Evolutionary conservation across 805 yeast species (phyloP).

Genomic region (Alloascoidea africana): DNA sequence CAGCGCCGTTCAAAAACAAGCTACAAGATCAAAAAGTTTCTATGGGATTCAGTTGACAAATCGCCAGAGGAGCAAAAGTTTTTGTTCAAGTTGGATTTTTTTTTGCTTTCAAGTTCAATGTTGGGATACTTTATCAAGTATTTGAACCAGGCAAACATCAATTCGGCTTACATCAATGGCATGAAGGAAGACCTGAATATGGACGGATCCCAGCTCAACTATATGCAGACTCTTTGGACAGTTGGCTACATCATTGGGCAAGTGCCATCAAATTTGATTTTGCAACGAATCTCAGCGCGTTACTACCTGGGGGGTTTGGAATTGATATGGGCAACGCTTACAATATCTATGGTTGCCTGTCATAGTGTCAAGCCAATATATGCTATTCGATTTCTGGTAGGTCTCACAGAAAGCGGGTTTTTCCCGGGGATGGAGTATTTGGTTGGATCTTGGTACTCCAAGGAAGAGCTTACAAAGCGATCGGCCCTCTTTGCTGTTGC

Average conservation of each 20-base stretch:
- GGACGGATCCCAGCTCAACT: slow-evolving; percentile 28
- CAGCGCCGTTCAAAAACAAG: slow-evolving; percentile 3
- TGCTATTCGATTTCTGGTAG: slow-evolving; percentile 16
- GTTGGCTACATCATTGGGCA: slow-evolving; percentile 38
- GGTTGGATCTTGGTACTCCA: slow-evolving; percentile 17
- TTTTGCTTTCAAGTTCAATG: slow-evolving; percentile 25
- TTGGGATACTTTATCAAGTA: slow-evolving; percentile 31
- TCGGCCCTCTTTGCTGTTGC: slow-evolving; percentile 15
- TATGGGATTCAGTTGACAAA: slow-evolving; percentile 20
- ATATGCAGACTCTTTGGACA: slow-evolving; percentile 27
- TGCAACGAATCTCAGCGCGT: slow-evolving; percentile 27
- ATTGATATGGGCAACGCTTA: slow-evolving; percentile 28
- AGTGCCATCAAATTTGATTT: slow-evolving; percentile 26
- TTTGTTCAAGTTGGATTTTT: slow-evolving; percentile 21
- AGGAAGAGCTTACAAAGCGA: slow-evolving; percentile 16
- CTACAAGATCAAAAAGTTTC: slow-evolving; percentile 7
- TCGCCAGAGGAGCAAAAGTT: slow-evolving; percentile 21
- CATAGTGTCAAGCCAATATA: not conserved
- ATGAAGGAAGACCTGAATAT: slow-evolving; percentile 27
- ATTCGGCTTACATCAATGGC: slow-evolving; percentile 32
- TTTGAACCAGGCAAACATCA: slow-evolving; percentile 25
- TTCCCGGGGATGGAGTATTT: slow-evolving; percentile 17
- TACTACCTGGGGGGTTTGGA: slow-evolving; percentile 29
- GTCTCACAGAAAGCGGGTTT: slow-evolving; percentile 16
- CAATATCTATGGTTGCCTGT: slow-evolving; percentile 19